Conservation (phyloP, 257 asterid species). For the Rhazya stricta region DNA sequence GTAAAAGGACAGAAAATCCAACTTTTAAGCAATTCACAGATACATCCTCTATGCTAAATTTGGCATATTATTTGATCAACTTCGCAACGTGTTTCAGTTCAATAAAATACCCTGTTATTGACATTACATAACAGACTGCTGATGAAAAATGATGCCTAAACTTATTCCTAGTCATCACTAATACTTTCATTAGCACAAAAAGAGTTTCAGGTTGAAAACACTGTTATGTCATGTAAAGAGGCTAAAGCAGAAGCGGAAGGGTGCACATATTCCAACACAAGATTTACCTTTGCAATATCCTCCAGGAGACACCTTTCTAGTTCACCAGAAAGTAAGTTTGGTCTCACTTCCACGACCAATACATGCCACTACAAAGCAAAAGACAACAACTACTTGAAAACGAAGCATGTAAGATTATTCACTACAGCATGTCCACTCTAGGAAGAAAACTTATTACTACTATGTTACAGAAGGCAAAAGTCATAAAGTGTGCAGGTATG, state of each 20-base stretch:
- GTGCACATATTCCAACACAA: background rate
- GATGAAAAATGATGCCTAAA: background rate
- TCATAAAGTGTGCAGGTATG: background rate
- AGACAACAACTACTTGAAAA: background rate
- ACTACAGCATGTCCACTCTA: background rate
- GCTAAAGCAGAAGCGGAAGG: background rate
- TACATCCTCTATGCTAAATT: background rate
- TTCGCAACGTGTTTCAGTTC: background rate
- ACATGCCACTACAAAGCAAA: slow-evolving; percentile 16
- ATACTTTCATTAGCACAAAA: background rate
- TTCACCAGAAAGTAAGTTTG: slow-evolving; percentile 58
- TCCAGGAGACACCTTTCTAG: slow-evolving; percentile 48
- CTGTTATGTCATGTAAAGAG: background rate
- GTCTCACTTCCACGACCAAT: slow-evolving; percentile 54
- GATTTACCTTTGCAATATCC: slow-evolving; percentile 48
- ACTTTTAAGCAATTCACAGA: background rate
- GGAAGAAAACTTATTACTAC: background rate
- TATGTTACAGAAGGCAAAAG: background rate
- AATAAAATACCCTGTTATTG: background rate
- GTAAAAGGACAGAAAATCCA: background rate
- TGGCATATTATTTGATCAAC: background rate
- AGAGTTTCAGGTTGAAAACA: background rate
- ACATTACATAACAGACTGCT: background rate
- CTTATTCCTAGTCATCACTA: background rate
- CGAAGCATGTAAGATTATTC: too few species aligned